Evolutionary conservation across 768 basidiomycete species (phyloP).

Genomic region (Fibroporia radiculosa): DNA sequence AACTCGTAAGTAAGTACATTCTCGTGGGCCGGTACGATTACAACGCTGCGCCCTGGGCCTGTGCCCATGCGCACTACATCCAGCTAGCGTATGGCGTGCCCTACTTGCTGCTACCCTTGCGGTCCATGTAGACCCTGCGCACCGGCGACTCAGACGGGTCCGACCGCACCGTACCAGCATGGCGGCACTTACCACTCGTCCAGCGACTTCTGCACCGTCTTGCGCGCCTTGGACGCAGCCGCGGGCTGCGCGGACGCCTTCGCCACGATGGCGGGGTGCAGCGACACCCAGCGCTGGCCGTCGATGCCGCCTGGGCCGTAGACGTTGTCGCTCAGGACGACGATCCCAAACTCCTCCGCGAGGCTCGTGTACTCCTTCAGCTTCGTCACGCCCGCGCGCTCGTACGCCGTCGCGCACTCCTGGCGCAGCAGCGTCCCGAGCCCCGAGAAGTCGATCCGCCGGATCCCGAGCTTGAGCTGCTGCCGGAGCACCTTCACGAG

Average conservation of each 20-base stretch:
- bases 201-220: not conserved
- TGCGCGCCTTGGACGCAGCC: too few species aligned
- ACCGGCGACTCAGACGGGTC: too few species aligned
- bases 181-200: too few species aligned
- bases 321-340: constrained; percentile 4
- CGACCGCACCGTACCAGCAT: too few species aligned
- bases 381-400: constrained; percentile 15
- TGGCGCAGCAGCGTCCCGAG: constrained; percentile 17
- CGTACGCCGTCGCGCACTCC: constrained; percentile 10
- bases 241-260: too few species aligned
- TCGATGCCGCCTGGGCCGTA: constrained; percentile 3
- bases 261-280: constrained; percentile 5
- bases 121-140: not conserved
- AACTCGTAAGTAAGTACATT: too few species aligned
- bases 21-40: too few species aligned
- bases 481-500: constrained; percentile 19
- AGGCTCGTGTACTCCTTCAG: constrained; percentile 21
- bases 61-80: not conserved
- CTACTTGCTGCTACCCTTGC: not conserved
- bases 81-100: not conserved
- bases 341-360: constrained; percentile 15
- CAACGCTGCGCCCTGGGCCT: too few species aligned
- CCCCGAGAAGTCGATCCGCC: constrained; percentile 16
- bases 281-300: constrained; percentile 9
- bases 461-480: constrained; percentile 12